Conservation (phyloP, 148 eudicot species). For the Fagopyrum homotropicum region DNA sequence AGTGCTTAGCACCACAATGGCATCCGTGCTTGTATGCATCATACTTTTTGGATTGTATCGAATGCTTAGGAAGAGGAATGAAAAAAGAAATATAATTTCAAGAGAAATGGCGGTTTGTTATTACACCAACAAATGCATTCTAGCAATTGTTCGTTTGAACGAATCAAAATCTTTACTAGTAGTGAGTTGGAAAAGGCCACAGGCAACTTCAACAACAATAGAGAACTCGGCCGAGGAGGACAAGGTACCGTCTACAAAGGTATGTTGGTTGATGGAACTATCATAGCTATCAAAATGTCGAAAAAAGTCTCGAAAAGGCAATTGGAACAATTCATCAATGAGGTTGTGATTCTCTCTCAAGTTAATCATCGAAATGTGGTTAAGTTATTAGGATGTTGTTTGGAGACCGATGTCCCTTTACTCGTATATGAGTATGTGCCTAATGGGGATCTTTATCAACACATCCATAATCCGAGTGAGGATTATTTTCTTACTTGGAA, state of each 20-base stretch:
- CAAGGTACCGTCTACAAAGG: background rate
- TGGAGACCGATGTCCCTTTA: no score
- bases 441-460: background rate
- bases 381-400: background rate
- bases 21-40: background rate
- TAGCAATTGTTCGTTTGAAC: background rate
- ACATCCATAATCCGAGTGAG: background rate
- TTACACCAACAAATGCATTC: background rate
- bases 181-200: conserved; percentile 5
- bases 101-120: conserved; percentile 8
- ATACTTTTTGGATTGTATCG: background rate
- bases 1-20: background rate
- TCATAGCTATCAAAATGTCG: background rate
- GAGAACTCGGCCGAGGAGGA: conserved; percentile 2
- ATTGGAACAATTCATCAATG: conserved; percentile 4
- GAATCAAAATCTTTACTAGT: background rate
- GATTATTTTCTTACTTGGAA: background rate
- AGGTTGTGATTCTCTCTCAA: background rate
- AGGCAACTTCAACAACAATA: background rate
- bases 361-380: conserved; percentile 4
- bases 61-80: background rate
- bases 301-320: background rate
- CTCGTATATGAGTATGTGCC: no score
- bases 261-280: background rate
- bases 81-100: background rate